phyloP scores from a whole-genome alignment of 805 yeast genomes.

The Alloascoidea hylecoeti region DNA sequence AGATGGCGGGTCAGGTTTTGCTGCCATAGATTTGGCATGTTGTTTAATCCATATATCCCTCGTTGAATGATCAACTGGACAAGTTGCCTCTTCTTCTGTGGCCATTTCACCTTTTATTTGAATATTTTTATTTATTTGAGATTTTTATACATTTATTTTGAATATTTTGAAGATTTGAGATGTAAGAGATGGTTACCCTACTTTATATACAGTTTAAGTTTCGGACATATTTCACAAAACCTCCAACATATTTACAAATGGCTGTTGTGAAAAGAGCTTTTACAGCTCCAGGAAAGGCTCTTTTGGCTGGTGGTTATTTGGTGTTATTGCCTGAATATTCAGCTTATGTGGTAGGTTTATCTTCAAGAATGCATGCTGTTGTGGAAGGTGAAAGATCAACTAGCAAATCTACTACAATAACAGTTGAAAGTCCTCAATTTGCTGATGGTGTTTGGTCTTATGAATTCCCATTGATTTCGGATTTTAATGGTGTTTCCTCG shows the following conservation, averaged over 20 bases:
- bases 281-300: conserved; percentile 94
- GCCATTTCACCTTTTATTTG: conserved; percentile 10
- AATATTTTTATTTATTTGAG: too few species aligned
- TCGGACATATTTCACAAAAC: too few species aligned
- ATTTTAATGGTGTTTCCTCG: conserved; percentile 2
- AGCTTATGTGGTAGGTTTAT: conserved; percentile 76
- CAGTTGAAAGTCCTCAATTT: conserved; percentile 68
- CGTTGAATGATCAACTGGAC: conserved; percentile 38
- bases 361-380: conserved; percentile 80
- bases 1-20: background rate
- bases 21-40: background rate
- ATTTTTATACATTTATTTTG: too few species aligned
- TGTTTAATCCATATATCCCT: conserved; percentile 5
- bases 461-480: conserved; percentile 12
- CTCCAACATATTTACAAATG: too few species aligned
- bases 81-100: conserved; percentile 15
- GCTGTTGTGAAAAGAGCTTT: conserved; percentile 38
- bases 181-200: too few species aligned
- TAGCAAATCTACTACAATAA: conserved; percentile 17
- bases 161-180: too few species aligned
- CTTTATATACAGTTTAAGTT: too few species aligned
- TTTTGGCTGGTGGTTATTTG: conserved; percentile 88
- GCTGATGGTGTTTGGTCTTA: conserved; percentile 57
- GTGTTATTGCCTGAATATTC: conserved; percentile 68
- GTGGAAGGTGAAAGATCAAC: conserved; percentile 13